phyloP scores from a whole-genome alignment of 1,284 basidiomycete genomes.

The Apiotrichum domesticum region DNA sequence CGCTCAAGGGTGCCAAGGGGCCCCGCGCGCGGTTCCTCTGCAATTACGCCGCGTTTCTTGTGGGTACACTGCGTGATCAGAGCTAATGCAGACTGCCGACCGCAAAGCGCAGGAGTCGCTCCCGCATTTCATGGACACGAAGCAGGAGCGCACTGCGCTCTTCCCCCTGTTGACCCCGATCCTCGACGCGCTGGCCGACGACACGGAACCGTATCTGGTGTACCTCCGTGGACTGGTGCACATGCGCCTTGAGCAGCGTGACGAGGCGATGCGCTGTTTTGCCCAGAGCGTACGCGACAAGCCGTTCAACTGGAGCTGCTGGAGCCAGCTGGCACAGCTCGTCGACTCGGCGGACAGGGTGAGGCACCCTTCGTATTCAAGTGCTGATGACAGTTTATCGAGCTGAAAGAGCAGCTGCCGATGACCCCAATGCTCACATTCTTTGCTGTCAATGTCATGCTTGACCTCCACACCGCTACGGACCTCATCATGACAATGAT shows the following conservation, averaged over 20 bases:
- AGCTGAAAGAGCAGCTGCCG: constrained; percentile 43
- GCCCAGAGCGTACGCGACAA: constrained; percentile 71
- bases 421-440: constrained; percentile 50
- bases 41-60: constrained; percentile 77
- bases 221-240: constrained; percentile 72
- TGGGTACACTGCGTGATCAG: constrained; percentile 51
- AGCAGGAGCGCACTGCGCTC: constrained; percentile 59
- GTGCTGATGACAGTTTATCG: constrained; percentile 35
- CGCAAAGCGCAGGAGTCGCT: constrained; percentile 47
- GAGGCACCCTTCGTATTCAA: constrained; percentile 8
- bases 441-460: constrained; percentile 83
- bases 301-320: constrained; percentile 95
- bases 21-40: constrained; percentile 69
- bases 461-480: constrained; percentile 82
- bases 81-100: constrained; percentile 42
- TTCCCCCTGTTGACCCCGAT: constrained; percentile 62
- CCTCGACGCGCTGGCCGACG: constrained; percentile 56
- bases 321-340: constrained; percentile 73
- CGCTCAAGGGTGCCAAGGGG: constrained; percentile 60
- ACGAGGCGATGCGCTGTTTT: constrained; percentile 78
- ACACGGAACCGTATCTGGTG: constrained; percentile 71
- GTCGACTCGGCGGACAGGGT: constrained; percentile 89
- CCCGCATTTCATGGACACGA: constrained; percentile 55
- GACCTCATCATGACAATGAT: constrained; percentile 68
- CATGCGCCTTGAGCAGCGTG: constrained; percentile 65